Conservation (phyloP, 208 protist species). For the Blastocrithidia nonstop region DNA sequence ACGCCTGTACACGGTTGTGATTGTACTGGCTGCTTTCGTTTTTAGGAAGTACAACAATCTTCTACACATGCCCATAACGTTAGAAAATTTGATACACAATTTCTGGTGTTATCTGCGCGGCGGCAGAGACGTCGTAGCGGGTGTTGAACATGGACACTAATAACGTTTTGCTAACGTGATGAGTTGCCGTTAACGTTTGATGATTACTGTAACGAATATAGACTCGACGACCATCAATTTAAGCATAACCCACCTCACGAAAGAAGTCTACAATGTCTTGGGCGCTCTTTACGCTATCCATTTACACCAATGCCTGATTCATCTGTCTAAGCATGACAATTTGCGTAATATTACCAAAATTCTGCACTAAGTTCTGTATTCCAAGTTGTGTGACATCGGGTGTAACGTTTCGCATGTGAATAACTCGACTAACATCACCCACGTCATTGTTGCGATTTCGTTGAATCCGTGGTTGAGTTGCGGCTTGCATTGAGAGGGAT, state of each 20-base stretch:
- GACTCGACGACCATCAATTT: constrained; percentile 82
- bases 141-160: constrained; percentile 89
- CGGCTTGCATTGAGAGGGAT: neutral
- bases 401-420: constrained; percentile 86
- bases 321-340: constrained; percentile 89
- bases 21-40: constrained; percentile 81
- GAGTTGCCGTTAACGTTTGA: constrained; percentile 74
- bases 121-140: constrained; percentile 77
- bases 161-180: constrained; percentile 73
- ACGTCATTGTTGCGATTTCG: constrained; percentile 75
- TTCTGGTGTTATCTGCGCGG: constrained; percentile 72
- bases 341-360: constrained; percentile 84
- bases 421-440: constrained; percentile 62
- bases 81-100: constrained; percentile 86
- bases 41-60: constrained; percentile 85
- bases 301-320: constrained; percentile 87
- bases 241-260: constrained; percentile 67
- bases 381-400: constrained; percentile 83
- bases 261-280: constrained; percentile 85
- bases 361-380: constrained; percentile 70
- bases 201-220: constrained; percentile 87
- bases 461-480: neutral
- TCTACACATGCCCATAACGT: constrained; percentile 74
- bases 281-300: constrained; percentile 75
- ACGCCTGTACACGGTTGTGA: constrained; percentile 82